These are phyloP conservation scores for Penicillium vulpinum DNA, from an alignment of 2,329 filamentous ascomycete species.

Conservation along the genomic window DNA sequence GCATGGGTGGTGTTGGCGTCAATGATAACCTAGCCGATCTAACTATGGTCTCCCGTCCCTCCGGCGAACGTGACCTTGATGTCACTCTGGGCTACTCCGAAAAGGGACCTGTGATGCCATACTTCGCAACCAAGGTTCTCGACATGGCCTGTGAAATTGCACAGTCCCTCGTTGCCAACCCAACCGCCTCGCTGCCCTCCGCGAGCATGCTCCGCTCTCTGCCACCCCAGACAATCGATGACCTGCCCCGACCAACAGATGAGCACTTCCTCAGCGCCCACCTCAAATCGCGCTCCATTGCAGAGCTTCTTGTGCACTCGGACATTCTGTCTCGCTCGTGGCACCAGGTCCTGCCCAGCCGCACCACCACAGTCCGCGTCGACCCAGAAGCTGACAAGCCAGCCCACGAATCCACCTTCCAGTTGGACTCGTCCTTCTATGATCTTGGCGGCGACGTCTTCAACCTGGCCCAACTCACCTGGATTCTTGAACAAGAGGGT, in stretches of 20 bases:
- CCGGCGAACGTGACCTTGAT: slow-evolving; percentile 34
- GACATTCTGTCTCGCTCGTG: slow-evolving; percentile 43
- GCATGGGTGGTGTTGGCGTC: slow-evolving; percentile 41
- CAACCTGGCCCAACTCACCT: slow-evolving; percentile 43
- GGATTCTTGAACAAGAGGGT: slow-evolving; percentile 44
- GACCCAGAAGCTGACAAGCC: slow-evolving; percentile 21
- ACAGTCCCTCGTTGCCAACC: slow-evolving; percentile 38
- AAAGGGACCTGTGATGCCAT: slow-evolving; percentile 35
- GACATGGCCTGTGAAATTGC: slow-evolving; percentile 44
- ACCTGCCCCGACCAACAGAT: slow-evolving; percentile 29
- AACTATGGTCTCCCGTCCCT: slow-evolving; percentile 40
- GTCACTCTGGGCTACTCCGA: slow-evolving; percentile 42
- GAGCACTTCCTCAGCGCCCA: slow-evolving; percentile 38
- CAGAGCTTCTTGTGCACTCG: slow-evolving; percentile 42
- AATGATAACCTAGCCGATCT: slow-evolving; percentile 45
- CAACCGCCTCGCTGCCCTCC: slow-evolving; percentile 35
- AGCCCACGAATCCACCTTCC: slow-evolving; percentile 27
- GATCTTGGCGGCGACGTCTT: slow-evolving; percentile 45
- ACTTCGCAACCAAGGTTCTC: slow-evolving; percentile 38
- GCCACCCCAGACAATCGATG: slow-evolving; percentile 32
- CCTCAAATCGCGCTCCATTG: slow-evolving; percentile 39
- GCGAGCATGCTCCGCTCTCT: slow-evolving; percentile 35
- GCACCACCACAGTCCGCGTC: neutral
- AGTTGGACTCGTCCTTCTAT: slow-evolving; percentile 45
- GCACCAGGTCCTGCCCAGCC: slow-evolving; percentile 39